Evolutionary conservation across 495 filamentous ascomycete species (phyloP).

Genomic region (Penicillium canescens): DNA sequence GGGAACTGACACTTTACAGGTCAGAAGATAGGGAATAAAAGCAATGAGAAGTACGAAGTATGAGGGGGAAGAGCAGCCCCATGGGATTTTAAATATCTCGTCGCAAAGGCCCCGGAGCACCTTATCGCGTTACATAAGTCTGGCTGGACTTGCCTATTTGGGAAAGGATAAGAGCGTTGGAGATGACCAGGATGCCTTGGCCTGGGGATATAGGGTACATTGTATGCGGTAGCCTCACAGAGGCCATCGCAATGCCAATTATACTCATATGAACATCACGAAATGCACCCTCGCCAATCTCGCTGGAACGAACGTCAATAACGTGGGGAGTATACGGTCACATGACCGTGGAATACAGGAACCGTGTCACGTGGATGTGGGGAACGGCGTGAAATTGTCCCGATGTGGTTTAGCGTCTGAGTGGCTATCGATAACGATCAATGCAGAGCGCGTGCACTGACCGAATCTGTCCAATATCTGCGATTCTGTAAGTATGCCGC

Average conservation of each 20-base stretch:
- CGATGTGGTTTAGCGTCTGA: neutral
- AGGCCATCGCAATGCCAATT: too few species aligned
- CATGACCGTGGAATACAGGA: neutral
- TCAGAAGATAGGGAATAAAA: neutral
- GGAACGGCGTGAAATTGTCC: neutral
- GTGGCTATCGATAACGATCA: slow-evolving; percentile 8
- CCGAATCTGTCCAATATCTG: slow-evolving; percentile 2
- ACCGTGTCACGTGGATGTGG: neutral
- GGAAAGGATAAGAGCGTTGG: slow-evolving; percentile 11
- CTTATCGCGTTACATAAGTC: slow-evolving; percentile 14
- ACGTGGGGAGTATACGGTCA: neutral
- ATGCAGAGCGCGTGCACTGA: neutral
- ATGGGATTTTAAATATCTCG: slow-evolving; percentile 15
- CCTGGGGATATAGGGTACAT: neutral
- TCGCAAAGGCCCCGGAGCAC: neutral
- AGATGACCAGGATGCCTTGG: neutral
- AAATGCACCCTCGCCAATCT: too few species aligned
- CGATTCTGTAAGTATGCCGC: slow-evolving; percentile 5
- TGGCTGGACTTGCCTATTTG: slow-evolving; percentile 22
- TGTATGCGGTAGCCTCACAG: too few species aligned
- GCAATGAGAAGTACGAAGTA: neutral
- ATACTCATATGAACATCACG: too few species aligned
- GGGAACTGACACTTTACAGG: too few species aligned
- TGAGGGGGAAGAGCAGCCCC: slow-evolving; percentile 3
- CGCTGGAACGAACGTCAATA: too few species aligned